These are phyloP conservation scores for Ceratocystis eucalypticola DNA, from an alignment of 2,329 filamentous ascomycete species.

Conservation along the genomic window DNA sequence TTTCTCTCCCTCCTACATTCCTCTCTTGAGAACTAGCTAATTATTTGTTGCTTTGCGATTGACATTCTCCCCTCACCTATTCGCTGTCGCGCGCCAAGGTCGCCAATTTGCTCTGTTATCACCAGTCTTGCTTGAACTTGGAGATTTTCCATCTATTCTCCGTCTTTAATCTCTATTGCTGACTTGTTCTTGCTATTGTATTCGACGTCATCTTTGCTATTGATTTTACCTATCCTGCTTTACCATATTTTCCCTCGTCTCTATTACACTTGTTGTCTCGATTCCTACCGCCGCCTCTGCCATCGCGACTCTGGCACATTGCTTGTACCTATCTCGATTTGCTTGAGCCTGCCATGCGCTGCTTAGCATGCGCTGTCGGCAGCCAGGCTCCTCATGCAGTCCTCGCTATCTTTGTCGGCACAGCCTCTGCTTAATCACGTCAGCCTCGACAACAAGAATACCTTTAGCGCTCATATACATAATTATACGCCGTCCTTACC, in stretches of 20 bases:
- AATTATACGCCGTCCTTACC: not conserved
- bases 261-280: not conserved
- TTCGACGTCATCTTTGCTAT: no score
- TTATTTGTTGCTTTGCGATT: not conserved
- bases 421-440: constrained; percentile 10
- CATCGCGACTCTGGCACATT: not conserved
- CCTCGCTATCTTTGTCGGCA: constrained; percentile 16
- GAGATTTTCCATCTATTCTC: not conserved
- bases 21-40: no score
- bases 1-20: not conserved
- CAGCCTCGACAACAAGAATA: not conserved
- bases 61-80: not conserved
- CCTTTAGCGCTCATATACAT: not conserved
- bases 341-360: constrained; percentile 18
- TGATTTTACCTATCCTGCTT: no score
- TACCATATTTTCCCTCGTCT: not conserved
- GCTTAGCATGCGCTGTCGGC: constrained; percentile 18
- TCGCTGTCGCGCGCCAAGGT: not conserved
- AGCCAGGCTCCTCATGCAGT: constrained; percentile 19
- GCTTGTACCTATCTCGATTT: not conserved
- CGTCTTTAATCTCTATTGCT: not conserved
- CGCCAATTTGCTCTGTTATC: constrained; percentile 1
- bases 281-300: not conserved
- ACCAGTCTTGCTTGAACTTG: not conserved
- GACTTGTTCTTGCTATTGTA: not conserved